phyloP scores from a whole-genome alignment of 768 basidiomycete species.

The Gloeophyllum trabeum region DNA sequence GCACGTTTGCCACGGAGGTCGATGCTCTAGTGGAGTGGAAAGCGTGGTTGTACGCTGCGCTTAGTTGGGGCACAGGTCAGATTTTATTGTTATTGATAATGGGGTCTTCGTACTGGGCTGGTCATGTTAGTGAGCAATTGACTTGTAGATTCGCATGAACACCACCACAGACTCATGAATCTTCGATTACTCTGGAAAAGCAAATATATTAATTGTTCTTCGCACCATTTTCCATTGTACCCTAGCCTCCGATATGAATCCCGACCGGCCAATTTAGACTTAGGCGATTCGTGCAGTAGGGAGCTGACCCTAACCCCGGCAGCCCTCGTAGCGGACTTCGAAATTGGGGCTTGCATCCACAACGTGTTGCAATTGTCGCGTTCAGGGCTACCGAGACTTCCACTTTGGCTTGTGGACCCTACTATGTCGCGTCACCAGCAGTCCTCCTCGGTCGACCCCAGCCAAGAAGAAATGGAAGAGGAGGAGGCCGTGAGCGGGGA shows the following conservation, averaged over 20 bases:
- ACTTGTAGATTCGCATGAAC: slow-evolving; percentile 34
- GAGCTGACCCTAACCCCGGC: too few species aligned
- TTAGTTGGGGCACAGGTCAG: slow-evolving; percentile 67
- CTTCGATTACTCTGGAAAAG: too few species aligned
- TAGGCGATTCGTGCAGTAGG: too few species aligned
- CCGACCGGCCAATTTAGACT: background rate
- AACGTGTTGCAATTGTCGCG: background rate
- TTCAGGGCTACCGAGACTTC: too few species aligned
- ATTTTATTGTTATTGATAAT: slow-evolving; percentile 58
- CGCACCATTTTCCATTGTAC: background rate
- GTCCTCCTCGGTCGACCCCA: slow-evolving; percentile 26
- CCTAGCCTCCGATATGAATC: background rate
- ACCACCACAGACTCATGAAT: background rate
- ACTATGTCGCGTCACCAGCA: slow-evolving; percentile 25
- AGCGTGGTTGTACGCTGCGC: slow-evolving; percentile 54
- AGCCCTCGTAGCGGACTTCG: background rate
- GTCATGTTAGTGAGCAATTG: slow-evolving; percentile 28
- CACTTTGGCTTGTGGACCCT: background rate
- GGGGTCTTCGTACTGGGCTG: slow-evolving; percentile 52
- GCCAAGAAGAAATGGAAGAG: slow-evolving; percentile 42
- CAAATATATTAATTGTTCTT: slow-evolving; percentile 2
- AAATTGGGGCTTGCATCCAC: background rate
- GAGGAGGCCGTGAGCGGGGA: slow-evolving; percentile 52
- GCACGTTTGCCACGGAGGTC: slow-evolving; percentile 84
- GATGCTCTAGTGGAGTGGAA: slow-evolving; percentile 41